Evolutionary conservation across 306 rosid genomes (phyloP), one percentile per base, ranked within the genome.

Genomic region (Castanospermum australe): DNA sequence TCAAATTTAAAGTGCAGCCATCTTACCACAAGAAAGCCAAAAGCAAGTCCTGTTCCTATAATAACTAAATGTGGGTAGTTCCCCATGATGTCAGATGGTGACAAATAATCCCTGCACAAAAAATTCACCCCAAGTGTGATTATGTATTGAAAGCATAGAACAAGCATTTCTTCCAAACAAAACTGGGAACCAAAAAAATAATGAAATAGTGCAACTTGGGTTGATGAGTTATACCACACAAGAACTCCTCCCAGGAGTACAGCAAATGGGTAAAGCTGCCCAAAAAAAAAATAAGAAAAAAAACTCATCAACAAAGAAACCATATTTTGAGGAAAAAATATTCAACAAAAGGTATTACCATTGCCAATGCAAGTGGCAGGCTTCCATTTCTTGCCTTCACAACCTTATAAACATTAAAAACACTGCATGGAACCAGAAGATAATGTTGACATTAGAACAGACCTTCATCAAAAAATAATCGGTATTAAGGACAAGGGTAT

Each of bases 11-110:
- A 52, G 71, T 61, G 77, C 0, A 47, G 61, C 35, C 69, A 52
- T 75, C 88, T 85, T 81, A 93, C 98, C 94, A 96, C 99, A 70
- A 96, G 89, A 76, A 79, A 96, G 63, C 98, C 98, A 59, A 93
- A 95, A 67, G 94, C 92, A 75, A 93, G 98, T 68, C 97, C 97
- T 5, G 92, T 90, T 88, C 98, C 99, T 80, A 87, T 33, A 5
- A 93, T 38, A 54, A 90, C 92, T 81, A 96, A 85, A 89, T 93
- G 96, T 76, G 94, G 98, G 84, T 91, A 91, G 52, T 81, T 88
- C 54, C 71, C 81, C 22, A 91, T 63, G 67, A 93, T 86, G 84
- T 90, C 89, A 18, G 94, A 89, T 44, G 98, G 96, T 81, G 98
- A 96, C 85, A 93, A 86, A 80, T 88, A 88, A 79, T 92, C 90